Evolutionary conservation across 2,329 filamentous ascomycete species (phyloP).

Genomic region (Celoporthe dispersa): DNA sequence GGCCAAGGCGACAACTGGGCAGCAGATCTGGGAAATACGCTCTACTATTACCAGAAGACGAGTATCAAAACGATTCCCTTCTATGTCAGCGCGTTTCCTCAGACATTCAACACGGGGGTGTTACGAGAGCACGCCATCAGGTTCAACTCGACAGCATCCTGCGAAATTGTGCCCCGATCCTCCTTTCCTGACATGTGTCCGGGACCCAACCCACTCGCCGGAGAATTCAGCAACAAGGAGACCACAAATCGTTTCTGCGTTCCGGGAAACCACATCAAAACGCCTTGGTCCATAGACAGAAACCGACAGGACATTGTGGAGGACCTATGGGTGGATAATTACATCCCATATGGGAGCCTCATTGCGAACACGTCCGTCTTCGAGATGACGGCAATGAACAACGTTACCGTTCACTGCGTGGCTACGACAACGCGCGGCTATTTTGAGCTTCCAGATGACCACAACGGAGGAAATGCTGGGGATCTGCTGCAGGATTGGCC

Average conservation of each 20-base stretch:
- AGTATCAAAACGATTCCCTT: slow-evolving; percentile 14
- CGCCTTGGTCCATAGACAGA: slow-evolving; percentile 11
- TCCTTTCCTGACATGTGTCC: slow-evolving; percentile 9
- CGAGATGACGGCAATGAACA: not conserved
- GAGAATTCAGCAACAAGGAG: slow-evolving; percentile 10
- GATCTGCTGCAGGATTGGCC: slow-evolving; percentile 13
- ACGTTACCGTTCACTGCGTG: slow-evolving; percentile 16
- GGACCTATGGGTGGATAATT: slow-evolving; percentile 19
- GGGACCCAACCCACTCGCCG: not conserved
- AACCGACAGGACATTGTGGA: slow-evolving; percentile 14
- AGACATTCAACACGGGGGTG: slow-evolving; percentile 13
- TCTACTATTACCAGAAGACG: slow-evolving; percentile 21
- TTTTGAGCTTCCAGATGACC: slow-evolving; percentile 15
- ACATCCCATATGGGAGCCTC: slow-evolving; percentile 13
- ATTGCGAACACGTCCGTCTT: slow-evolving; percentile 1
- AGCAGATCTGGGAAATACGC: slow-evolving; percentile 10
- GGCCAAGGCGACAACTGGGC: slow-evolving; percentile 14
- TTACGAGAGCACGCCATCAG: slow-evolving; percentile 19
- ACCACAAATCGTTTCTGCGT: slow-evolving; percentile 19
- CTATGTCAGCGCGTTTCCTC: slow-evolving; percentile 15
- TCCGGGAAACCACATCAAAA: slow-evolving; percentile 6
- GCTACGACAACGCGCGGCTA: slow-evolving; percentile 16
- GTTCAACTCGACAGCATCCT: slow-evolving; percentile 11
- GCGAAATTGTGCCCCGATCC: slow-evolving; percentile 12
- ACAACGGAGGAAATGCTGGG: slow-evolving; percentile 10